Evolutionary conservation across 345 rosid genomes (phyloP), one percentile per base, ranked within the genome.

Genomic region (Pseudoturritis turrita): DNA sequence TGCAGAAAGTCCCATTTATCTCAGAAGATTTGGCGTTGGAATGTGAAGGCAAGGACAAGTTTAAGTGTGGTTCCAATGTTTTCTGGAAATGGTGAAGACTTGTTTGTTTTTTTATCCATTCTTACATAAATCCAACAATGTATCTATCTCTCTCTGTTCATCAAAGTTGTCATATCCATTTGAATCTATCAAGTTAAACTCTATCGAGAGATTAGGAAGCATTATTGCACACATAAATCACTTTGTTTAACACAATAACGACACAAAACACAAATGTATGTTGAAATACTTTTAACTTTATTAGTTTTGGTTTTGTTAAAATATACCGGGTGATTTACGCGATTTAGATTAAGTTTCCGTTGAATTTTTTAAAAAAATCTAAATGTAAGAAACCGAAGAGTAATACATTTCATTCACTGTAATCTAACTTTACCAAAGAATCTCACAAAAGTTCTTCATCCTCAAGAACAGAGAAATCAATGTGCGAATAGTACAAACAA

Each of bases 31-130:
- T 91, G 80, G 90, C 55, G 0, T 71, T 95, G 88, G 99, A 89
- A 71, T 95, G 99, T 36, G 85, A 88, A 85, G 97, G 99, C 35
- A 91, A 89, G 65, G 99, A 95, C 87, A 95, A 95, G 79, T 91
- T 54, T 89, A 89, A 91, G 85, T 91, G 99, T 72, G 99, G 99
- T 71, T 95, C 98, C 65, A 95, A 91, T 79, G 99, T 91, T 46
- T 95, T 95, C 87, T 88, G 99, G 99, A 91, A 95, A 86, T 91
- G 98, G 99, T 89, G 89, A 89, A 73, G 17, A 61, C 6, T 41
- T 40, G 47, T 50, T 41, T 33, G 52, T 65, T 35, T 26, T 46
- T 12, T 21, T 19, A 75, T 77, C 19, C 5, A 23, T 68, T 61
- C 39, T 75, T 68, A 68, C 68, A 35, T 61, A 61, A 60, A 44